These are phyloP conservation scores for Fusarium sp. DNA, from an alignment of 2,329 filamentous ascomycete genomes.

Conservation along the genomic window DNA sequence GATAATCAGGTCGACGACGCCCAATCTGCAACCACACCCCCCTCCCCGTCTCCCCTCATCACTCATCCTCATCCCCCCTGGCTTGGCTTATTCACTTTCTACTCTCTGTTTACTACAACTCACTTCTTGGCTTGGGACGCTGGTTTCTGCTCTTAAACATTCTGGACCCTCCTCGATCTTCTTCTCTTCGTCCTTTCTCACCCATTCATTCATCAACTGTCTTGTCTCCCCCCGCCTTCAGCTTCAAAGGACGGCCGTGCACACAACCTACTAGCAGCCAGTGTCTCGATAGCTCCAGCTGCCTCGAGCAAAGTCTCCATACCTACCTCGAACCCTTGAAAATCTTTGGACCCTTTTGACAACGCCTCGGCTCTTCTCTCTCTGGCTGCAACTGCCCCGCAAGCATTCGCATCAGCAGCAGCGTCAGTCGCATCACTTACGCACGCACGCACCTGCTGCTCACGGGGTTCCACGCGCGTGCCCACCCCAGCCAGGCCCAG, in stretches of 20 bases:
- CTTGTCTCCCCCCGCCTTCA: conserved; percentile 24
- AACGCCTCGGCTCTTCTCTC: not conserved
- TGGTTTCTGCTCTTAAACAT: not conserved
- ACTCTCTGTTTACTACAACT: conserved; percentile 7
- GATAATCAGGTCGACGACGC: not conserved
- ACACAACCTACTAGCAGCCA: not conserved
- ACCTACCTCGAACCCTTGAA: conserved; percentile 10
- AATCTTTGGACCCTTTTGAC: conserved; percentile 2
- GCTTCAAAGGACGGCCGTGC: conserved; percentile 30
- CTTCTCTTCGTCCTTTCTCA: not conserved
- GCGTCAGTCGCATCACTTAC: conserved; percentile 15
- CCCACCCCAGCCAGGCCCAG: not conserved
- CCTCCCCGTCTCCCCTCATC: not conserved
- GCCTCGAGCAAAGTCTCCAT: not conserved
- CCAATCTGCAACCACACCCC: not conserved
- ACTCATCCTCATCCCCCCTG: not conserved
- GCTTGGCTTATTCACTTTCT: conserved; percentile 2
- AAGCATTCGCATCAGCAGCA: conserved; percentile 13
- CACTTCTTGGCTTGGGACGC: conserved; percentile 18
- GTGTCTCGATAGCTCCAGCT: conserved; percentile 3
- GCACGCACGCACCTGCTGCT: conserved; percentile 12
- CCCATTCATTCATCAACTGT: conserved; percentile 10
- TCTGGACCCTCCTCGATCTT: not conserved
- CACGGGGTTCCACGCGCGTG: conserved; percentile 17
- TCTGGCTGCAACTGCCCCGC: conserved; percentile 21